Evolutionary conservation across 768 basidiomycete species (phyloP).

Genomic region (Termitomyces sp.): DNA sequence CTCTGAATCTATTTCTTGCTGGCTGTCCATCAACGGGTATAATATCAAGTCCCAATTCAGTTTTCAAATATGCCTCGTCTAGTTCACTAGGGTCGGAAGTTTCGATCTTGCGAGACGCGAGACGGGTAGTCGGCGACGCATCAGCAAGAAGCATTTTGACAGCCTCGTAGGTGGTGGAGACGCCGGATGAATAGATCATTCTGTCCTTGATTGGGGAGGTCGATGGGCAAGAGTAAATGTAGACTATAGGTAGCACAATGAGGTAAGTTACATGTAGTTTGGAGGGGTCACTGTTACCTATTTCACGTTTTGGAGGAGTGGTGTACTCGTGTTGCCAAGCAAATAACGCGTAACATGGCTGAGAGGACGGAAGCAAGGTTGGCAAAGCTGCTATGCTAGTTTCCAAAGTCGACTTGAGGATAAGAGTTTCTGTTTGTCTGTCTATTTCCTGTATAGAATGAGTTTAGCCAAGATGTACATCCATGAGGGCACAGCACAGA

Average conservation of each 20-base stretch:
- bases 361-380: constrained; percentile 43
- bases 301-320: constrained; percentile 43
- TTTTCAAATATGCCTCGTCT: constrained; percentile 53
- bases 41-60: constrained; percentile 40
- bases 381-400: constrained; percentile 39
- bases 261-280: constrained; percentile 23
- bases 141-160: constrained; percentile 48
- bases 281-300: constrained; percentile 38
- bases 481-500: constrained; percentile 22
- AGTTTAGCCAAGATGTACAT: not conserved
- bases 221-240: constrained; percentile 90
- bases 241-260: constrained; percentile 40
- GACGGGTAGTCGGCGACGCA: constrained; percentile 29
- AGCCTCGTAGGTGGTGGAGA: constrained; percentile 47
- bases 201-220: constrained; percentile 75
- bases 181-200: constrained; percentile 85
- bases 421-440: constrained; percentile 52
- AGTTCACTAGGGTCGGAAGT: constrained; percentile 78
- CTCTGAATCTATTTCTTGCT: not conserved
- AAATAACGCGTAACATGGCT: constrained; percentile 68
- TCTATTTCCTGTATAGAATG: constrained; percentile 54
- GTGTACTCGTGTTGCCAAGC: constrained; percentile 49
- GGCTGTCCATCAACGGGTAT: not conserved
- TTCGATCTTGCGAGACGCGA: constrained; percentile 66
- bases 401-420: constrained; percentile 35